Percentiles rank a stretch among this genome's conserved stretches.
Evolutionary conservation across 768 basidiomycete genomes (phyloP).

Genomic region (Megacollybia marginata): DNA sequence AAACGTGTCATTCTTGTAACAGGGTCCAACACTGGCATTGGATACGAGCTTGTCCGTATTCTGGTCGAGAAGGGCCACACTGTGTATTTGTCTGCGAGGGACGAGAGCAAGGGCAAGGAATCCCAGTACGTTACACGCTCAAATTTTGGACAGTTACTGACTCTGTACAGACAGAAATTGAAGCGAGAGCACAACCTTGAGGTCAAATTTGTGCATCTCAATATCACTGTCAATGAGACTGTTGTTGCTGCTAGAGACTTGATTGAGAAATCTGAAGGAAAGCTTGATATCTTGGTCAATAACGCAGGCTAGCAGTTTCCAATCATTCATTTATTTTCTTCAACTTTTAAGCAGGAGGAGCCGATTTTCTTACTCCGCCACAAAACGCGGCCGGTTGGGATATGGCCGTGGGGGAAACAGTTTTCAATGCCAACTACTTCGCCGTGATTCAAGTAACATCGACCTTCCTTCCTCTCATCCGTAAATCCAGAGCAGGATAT

Average conservation of each 20-base stretch:
- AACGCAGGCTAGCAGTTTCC: constrained; percentile 27
- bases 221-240: constrained; percentile 28
- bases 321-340: neutral
- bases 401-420: neutral
- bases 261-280: constrained; percentile 31
- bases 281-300: constrained; percentile 38
- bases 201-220: constrained; percentile 29
- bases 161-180: constrained; percentile 10
- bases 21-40: neutral
- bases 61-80: neutral
- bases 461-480: neutral
- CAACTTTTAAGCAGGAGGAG: neutral
- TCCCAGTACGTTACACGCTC: neutral
- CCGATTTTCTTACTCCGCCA: neutral
- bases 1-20: neutral
- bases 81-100: neutral
- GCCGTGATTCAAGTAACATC: neutral
- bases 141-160: neutral
- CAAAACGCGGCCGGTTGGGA: neutral
- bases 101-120: neutral
- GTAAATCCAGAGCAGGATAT: neutral
- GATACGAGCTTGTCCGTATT: neutral
- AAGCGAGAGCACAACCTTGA: constrained; percentile 9
- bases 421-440: neutral
- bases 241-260: constrained; percentile 25